Percentiles rank a stretch among this genome's conserved stretches.
These are phyloP conservation scores for Westerdykella sp. DNA, from an alignment of 2,329 filamentous ascomycete genomes.

Conservation along the genomic window DNA sequence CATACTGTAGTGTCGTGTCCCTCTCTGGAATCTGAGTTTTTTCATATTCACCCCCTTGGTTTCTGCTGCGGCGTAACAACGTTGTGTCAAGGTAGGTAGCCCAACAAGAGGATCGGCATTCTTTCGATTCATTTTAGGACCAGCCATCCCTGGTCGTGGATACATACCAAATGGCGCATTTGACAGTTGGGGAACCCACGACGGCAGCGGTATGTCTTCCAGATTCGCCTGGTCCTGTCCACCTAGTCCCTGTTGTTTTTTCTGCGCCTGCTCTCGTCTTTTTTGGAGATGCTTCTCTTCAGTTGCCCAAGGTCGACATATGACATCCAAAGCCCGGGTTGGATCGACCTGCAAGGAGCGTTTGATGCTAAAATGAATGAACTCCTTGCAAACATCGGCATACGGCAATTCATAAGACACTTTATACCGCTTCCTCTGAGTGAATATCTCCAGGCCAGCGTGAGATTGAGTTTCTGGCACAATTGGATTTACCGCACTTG, in stretches of 20 bases:
- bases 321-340: slow-evolving; percentile 31
- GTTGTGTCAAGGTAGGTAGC: slow-evolving; percentile 12
- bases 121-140: slow-evolving; percentile 20
- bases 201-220: slow-evolving; percentile 16
- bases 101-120: slow-evolving; percentile 37
- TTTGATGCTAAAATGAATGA: slow-evolving; percentile 31
- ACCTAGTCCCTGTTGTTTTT: not conserved
- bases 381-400: slow-evolving; percentile 31
- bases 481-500: slow-evolving; percentile 2
- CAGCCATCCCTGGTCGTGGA: slow-evolving; percentile 12
- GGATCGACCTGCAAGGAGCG: slow-evolving; percentile 9
- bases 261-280: not conserved
- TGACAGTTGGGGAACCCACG: slow-evolving; percentile 24
- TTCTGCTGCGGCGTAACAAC: slow-evolving; percentile 30
- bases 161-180: slow-evolving; percentile 20
- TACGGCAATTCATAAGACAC: slow-evolving; percentile 31
- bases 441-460: slow-evolving; percentile 10
- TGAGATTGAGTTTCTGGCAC: not conserved
- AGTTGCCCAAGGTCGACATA: slow-evolving; percentile 38
- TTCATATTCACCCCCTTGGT: slow-evolving; percentile 13
- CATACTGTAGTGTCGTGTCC: slow-evolving; percentile 21
- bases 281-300: slow-evolving; percentile 2
- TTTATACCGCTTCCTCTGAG: slow-evolving; percentile 16
- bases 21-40: slow-evolving; percentile 18
- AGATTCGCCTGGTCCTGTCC: not conserved